phyloP scores from a whole-genome alignment of 1,284 basidiomycete species.

The Ganoderma boninense region DNA sequence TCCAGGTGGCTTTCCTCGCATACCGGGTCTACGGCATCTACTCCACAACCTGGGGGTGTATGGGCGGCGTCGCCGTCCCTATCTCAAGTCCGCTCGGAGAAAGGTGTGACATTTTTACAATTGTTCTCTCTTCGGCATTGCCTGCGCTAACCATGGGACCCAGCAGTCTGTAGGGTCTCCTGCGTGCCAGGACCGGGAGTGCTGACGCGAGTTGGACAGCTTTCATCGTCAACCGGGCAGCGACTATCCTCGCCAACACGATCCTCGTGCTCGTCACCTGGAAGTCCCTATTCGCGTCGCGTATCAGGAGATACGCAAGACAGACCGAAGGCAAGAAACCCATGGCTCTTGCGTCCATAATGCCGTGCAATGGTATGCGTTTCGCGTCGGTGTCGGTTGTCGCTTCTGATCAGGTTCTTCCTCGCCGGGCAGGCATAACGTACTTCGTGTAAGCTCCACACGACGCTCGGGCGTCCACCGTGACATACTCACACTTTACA shows the following conservation, averaged over 20 bases:
- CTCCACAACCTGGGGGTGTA: not conserved
- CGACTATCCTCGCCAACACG: not conserved
- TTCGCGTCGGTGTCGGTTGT: too few relatives aligned
- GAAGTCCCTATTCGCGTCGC: not conserved
- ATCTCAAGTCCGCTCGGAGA: too few relatives aligned
- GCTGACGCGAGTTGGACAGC: not conserved
- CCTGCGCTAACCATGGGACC: too few relatives aligned
- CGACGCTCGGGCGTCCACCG: too few relatives aligned
- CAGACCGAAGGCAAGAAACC: too few relatives aligned
- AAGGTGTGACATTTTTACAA: too few relatives aligned
- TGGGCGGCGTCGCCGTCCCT: not conserved
- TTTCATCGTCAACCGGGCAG: not conserved
- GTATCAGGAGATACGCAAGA: not conserved
- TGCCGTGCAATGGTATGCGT: too few relatives aligned
- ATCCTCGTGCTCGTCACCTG: not conserved
- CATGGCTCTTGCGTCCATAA: too few relatives aligned
- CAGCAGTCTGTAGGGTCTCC: not conserved
- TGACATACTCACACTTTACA: not conserved
- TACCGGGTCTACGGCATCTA: not conserved
- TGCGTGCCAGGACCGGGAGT: not conserved
- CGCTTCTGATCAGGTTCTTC: too few relatives aligned
- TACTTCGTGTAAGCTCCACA: not conserved
- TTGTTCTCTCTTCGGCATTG: too few relatives aligned
- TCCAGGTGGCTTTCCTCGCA: too few relatives aligned
- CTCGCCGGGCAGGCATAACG: not conserved